phyloP scores from a whole-genome alignment of 2,329 filamentous ascomycete species.

The Venturia carpophila region DNA sequence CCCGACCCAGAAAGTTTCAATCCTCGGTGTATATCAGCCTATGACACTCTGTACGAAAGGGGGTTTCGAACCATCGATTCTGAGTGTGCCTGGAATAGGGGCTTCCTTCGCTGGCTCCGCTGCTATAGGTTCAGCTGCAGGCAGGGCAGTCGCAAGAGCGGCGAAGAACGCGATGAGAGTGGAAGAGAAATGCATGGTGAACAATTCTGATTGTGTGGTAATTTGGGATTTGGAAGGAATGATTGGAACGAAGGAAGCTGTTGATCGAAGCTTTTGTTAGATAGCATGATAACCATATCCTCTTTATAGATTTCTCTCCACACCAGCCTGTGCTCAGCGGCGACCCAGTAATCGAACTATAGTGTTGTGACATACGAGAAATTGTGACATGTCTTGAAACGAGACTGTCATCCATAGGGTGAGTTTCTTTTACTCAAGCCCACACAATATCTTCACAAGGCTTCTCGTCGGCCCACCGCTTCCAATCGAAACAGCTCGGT shows the following conservation, averaged over 20 bases:
- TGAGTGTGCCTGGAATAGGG: conserved; percentile 25
- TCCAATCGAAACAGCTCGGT: background rate
- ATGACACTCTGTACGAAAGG: background rate
- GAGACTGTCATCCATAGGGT: background rate
- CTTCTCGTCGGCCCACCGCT: background rate
- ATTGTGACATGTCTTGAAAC: conserved; percentile 3
- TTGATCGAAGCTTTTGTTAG: background rate
- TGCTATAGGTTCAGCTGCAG: conserved; percentile 20
- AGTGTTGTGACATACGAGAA: background rate
- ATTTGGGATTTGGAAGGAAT: background rate
- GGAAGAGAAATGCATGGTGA: conserved; percentile 2
- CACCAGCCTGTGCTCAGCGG: too few relatives aligned
- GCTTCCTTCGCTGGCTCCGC: conserved; percentile 1
- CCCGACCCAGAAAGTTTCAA: conserved; percentile 43
- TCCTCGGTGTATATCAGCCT: conserved; percentile 25
- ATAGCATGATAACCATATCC: background rate
- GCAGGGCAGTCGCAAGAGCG: conserved; percentile 21
- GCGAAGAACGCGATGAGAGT: conserved; percentile 15
- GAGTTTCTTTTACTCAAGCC: background rate
- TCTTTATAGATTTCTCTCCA: background rate
- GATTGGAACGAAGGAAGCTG: background rate
- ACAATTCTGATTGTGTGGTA: background rate
- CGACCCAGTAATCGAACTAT: background rate
- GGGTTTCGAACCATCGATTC: conserved; percentile 21
- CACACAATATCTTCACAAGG: background rate